Percentiles rank a stretch among this genome's conserved stretches.
These are phyloP conservation scores for Paramecium tetraurelia DNA, from an alignment of 73 alveolate genomes.

Conservation along the genomic window DNA sequence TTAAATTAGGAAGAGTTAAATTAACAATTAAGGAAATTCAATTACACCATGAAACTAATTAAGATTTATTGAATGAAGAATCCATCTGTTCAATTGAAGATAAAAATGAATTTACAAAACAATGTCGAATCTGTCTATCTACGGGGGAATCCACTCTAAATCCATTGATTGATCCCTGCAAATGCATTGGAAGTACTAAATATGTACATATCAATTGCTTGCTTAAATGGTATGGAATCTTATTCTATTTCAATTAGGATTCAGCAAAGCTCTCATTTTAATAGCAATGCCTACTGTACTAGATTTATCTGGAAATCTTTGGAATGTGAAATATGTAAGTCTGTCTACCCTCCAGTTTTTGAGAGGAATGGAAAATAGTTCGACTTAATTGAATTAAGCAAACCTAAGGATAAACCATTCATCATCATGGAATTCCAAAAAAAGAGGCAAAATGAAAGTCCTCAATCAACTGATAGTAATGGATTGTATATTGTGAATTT, in stretches of 20 bases:
- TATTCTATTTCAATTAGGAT: neutral
- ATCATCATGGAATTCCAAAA: conserved; percentile 21
- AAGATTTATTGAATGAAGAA: neutral
- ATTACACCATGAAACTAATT: conserved; percentile 16
- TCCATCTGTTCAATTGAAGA: neutral
- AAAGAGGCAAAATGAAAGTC: neutral
- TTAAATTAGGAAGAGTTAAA: conserved; percentile 72
- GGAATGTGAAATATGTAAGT: conserved; percentile 86
- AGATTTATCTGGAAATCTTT: conserved; percentile 68
- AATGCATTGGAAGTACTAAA: conserved; percentile 64
- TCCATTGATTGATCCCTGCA: conserved; percentile 67
- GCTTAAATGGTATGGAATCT: neutral
- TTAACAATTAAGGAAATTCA: conserved; percentile 65
- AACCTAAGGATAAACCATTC: conserved; percentile 41
- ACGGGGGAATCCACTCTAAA: neutral
- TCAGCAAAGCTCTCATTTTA: neutral
- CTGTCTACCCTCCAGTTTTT: conserved; percentile 77
- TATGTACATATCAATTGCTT: conserved; percentile 61
- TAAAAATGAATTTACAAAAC: neutral
- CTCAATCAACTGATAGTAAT: neutral
- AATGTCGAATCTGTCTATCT: conserved; percentile 54
- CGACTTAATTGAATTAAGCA: neutral
- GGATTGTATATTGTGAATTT: conserved; percentile 36
- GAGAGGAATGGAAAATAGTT: conserved; percentile 53
- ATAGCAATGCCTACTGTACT: conserved; percentile 32